Percentiles rank a stretch among this genome's conserved stretches.
phyloP scores from a whole-genome alignment of 1,284 basidiomycete species.

The Papiliotrema laurentii region DNA sequence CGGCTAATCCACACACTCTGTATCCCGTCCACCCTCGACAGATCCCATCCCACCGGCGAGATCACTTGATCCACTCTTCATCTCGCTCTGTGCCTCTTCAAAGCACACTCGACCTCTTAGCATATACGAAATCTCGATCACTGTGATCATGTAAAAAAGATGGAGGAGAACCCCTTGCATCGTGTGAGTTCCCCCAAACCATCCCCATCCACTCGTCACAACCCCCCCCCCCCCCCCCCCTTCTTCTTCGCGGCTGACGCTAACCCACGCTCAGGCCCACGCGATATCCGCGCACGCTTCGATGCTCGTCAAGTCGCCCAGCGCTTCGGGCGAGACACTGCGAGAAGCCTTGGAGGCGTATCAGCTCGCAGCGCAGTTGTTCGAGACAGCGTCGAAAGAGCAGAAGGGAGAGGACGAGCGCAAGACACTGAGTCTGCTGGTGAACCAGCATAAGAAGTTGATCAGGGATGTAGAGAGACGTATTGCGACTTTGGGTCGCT shows the following conservation, averaged over 20 bases:
- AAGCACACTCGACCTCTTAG: no score
- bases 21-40: no score
- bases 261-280: slow-evolving; percentile 36
- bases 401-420: slow-evolving; percentile 20
- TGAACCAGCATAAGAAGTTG: slow-evolving; percentile 41
- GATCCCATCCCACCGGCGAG: no score
- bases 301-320: slow-evolving; percentile 16
- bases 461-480: slow-evolving; percentile 38
- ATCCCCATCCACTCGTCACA: not conserved
- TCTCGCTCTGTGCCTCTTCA: no score
- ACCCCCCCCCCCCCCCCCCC: not conserved
- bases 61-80: no score
- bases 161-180: not conserved
- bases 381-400: slow-evolving; percentile 19
- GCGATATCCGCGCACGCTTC: slow-evolving; percentile 39
- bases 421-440: slow-evolving; percentile 38
- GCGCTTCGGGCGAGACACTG: slow-evolving; percentile 16
- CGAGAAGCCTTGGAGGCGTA: slow-evolving; percentile 28
- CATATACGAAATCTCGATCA: no score
- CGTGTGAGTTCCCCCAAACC: not conserved
- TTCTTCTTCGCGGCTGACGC: not conserved
- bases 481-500: slow-evolving; percentile 17
- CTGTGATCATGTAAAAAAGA: no score
- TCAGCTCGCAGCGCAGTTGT: slow-evolving; percentile 38
- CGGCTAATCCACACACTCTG: no score